Conservation (phyloP, 257 asterid species). For the Coffea canephora region DNA sequence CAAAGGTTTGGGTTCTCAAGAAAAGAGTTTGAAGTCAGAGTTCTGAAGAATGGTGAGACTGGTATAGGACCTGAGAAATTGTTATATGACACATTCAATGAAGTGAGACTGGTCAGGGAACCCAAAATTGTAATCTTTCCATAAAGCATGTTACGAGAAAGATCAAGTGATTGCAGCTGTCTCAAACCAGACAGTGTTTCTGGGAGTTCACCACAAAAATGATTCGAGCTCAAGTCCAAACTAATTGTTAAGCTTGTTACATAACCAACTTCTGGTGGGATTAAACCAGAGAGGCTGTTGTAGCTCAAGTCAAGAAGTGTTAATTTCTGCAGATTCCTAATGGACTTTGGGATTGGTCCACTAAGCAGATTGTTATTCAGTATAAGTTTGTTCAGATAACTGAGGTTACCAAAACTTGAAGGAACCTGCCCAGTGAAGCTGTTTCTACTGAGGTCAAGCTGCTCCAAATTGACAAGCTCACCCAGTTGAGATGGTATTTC, state of each 20-base stretch:
- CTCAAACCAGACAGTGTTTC: slow-evolving; percentile 64
- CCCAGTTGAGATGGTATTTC: slow-evolving; percentile 64
- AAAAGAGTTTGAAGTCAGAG: slow-evolving; percentile 56
- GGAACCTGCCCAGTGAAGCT: slow-evolving; percentile 75
- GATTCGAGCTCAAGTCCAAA: slow-evolving; percentile 71
- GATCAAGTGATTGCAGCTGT: slow-evolving; percentile 80
- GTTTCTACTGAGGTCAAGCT: slow-evolving; percentile 89
- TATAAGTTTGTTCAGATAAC: slow-evolving; percentile 75
- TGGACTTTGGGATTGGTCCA: slow-evolving; percentile 57
- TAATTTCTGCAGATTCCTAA: slow-evolving; percentile 63
- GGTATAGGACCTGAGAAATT: slow-evolving; percentile 91
- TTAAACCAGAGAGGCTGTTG: slow-evolving; percentile 63
- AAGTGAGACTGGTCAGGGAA: slow-evolving; percentile 71
- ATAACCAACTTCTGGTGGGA: slow-evolving; percentile 66
- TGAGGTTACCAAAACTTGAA: slow-evolving; percentile 72
- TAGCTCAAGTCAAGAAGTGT: slow-evolving; percentile 85
- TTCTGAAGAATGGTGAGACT: slow-evolving; percentile 70
- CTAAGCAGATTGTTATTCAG: slow-evolving; percentile 64
- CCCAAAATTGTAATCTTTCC: slow-evolving; percentile 64
- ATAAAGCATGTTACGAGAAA: slow-evolving; percentile 51
- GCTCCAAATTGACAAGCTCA: slow-evolving; percentile 72
- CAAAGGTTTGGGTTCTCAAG: slow-evolving; percentile 68
- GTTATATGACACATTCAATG: slow-evolving; percentile 65
- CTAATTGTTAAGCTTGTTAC: slow-evolving; percentile 69
- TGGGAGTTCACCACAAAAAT: slow-evolving; percentile 72